Conservation (phyloP, 495 filamentous ascomycete species). For the Aspergillus indologenus region DNA sequence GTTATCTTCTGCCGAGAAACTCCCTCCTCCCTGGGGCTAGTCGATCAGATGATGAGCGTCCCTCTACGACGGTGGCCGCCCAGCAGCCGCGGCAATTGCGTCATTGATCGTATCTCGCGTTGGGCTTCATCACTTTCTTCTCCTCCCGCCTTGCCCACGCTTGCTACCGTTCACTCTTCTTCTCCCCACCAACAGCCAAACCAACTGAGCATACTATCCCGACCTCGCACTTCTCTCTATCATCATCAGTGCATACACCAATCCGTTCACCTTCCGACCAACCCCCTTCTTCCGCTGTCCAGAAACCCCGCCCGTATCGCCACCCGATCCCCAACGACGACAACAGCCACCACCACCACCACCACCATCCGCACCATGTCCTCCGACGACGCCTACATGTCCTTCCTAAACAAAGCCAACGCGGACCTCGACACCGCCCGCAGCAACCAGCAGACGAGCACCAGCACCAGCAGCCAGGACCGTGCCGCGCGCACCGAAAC, state of each 20-base stretch:
- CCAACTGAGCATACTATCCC: background rate
- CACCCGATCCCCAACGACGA: too few species aligned
- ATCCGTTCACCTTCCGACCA: slow-evolving; percentile 13
- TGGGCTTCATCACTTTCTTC: slow-evolving; percentile 17
- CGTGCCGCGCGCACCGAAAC: slow-evolving; percentile 49
- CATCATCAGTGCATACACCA: slow-evolving; percentile 6
- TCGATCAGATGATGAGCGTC: slow-evolving; percentile 3
- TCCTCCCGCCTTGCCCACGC: background rate
- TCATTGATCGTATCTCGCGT: slow-evolving; percentile 35
- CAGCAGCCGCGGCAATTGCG: slow-evolving; percentile 33
- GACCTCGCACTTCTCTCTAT: background rate
- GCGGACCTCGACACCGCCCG: slow-evolving; percentile 54
- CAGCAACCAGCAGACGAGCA: slow-evolving; percentile 4
- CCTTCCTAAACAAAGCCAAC: slow-evolving; percentile 84
- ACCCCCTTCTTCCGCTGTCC: slow-evolving; percentile 1
- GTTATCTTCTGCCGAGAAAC: background rate
- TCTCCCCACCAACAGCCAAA: slow-evolving; percentile 5
- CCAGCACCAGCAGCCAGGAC: background rate
- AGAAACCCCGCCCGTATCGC: slow-evolving; percentile 6
- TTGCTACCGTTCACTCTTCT: slow-evolving; percentile 2
- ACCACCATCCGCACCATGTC: slow-evolving; percentile 51
- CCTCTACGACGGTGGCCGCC: slow-evolving; percentile 13
- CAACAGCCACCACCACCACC: slow-evolving; percentile 21
- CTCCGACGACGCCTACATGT: slow-evolving; percentile 74
- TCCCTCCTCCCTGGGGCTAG: too few species aligned